Evolutionary conservation across 108 stramenopile genomes (phyloP), one percentile per base, ranked within the genome.

Genomic region (Skeletonema menzelii): DNA sequence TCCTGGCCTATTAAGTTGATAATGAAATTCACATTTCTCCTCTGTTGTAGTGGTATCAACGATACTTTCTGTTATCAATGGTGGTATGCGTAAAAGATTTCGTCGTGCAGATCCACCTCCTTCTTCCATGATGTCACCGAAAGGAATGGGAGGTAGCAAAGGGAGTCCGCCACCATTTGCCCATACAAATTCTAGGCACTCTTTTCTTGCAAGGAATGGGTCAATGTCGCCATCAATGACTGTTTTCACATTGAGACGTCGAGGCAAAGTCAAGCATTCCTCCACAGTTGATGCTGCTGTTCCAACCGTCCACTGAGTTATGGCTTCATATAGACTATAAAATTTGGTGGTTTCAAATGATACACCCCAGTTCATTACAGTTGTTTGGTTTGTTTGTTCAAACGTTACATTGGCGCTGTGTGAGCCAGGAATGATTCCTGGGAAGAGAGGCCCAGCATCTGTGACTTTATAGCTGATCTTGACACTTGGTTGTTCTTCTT

Each of bases 141-240:
- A 74, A 4, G 73, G 65, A 37, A 85, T 58, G 0, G 84, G 80
- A 12, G 81, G 67, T 31, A 65, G 66, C 40, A 85, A 44, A 0
- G 84, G 80, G 26, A 85, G 67, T 5, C 84, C 84, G 22, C 84
- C 80, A 55, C 78, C 84, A 0, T 59, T 19, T 12, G 59, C 56
- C 71, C 76, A 82, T 20, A 82, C 55, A 70, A 82, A 82, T 17
- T 78, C 80, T 15, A 85, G 61, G 37, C 76, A 81, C 56, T 84
- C 67, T 11, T 60, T 55, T 56, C 75, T 46, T 38, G 79, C 76
- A 22, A 15, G 20, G 20, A 42, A 37, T 27, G 76, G 70, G 40
- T 71, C 76, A 12, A 72, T 37, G 32, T 44, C 27, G 40, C 26
- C 13, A 32, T 34, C 27, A 75, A 68, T 63, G 5, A 40, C 60